Conservation (phyloP, 306 rosid genomes). For the Biancaea sappan region DNA sequence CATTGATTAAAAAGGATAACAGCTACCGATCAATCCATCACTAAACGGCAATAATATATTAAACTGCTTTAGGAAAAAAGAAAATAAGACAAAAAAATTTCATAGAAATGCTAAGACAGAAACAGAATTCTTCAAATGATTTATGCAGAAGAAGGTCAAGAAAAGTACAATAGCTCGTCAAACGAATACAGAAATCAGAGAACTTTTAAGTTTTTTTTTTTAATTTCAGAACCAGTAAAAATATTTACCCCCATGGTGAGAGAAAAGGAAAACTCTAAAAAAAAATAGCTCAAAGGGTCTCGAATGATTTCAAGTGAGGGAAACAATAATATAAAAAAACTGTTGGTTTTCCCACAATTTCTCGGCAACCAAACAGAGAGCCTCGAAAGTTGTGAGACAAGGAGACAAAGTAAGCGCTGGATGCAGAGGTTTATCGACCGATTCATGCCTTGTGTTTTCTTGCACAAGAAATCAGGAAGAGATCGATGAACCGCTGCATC, state of each 20-base stretch:
- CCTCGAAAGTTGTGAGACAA: background rate
- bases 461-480: conserved; percentile 79
- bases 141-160: background rate
- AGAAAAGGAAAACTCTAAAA: no score
- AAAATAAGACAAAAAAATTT: background rate
- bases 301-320: background rate
- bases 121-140: conserved; percentile 12
- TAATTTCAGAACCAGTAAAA: background rate
- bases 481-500: conserved; percentile 99
- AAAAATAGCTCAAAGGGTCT: background rate
- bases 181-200: background rate
- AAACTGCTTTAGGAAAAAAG: background rate
- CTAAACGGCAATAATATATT: background rate
- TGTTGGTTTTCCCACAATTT: background rate
- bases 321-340: background rate
- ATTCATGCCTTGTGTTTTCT: conserved; percentile 71
- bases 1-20: background rate
- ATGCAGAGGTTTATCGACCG: conserved; percentile 99
- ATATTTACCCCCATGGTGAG: background rate
- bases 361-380: conserved; percentile 11
- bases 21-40: background rate
- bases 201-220: background rate
- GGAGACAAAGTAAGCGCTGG: conserved; percentile 80
- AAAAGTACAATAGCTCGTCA: background rate
- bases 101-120: conserved; percentile 1